Base-by-base conservation (phyloP, 495 filamentous ascomycete species). In the Aspergillus steynii region DNA sequence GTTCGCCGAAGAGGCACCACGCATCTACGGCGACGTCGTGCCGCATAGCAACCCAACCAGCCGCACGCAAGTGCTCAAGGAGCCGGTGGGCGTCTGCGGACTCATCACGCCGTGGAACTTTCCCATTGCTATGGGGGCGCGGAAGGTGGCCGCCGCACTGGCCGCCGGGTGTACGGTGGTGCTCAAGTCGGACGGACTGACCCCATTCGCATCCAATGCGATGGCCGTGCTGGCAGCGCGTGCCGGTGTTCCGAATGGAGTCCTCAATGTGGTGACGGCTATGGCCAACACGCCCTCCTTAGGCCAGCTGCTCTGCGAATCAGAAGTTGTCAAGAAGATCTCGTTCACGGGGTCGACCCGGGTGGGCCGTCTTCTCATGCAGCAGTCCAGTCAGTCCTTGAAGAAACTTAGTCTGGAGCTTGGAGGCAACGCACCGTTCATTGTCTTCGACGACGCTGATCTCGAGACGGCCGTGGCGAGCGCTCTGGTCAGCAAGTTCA, bases 121-220 rank as follows among this genome's bases (percentile, higher is more conserved):
- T 68, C 91, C 90, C 2, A 84, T 86, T 15, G 90, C 91, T 12
- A 95, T 94, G 91, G 86, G 91, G 61, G 90, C 90, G 1, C 78
- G 91, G n/a, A 94, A 96, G 69, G 81, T 92, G 53, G 91, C 83
- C 20, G 75, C 81, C 4, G 81, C 81, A 15, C 67, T 83, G n/a
- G 81, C 80, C 15, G 80, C 80, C 12, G 80, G 81, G 53, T 83
- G 80, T 67, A 82, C 80, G 5, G 72, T 80, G 0, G 79, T 84
- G 1, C 66, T 77, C 50, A 84, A 84, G 60, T 77, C 80, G 9
- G 77, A 79, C 31, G 79, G 77, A 25, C 70, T 80, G 58, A 83
- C 81, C 7, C 81, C 81, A 25, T 76, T 80, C 51, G 74, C 79
- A 29, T 75, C 80, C 7, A 76, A 75, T 42, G 78, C 76, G 7